phyloP scores from a whole-genome alignment of 2,329 filamentous ascomycete genomes.

The Lachnellula occidentalis region DNA sequence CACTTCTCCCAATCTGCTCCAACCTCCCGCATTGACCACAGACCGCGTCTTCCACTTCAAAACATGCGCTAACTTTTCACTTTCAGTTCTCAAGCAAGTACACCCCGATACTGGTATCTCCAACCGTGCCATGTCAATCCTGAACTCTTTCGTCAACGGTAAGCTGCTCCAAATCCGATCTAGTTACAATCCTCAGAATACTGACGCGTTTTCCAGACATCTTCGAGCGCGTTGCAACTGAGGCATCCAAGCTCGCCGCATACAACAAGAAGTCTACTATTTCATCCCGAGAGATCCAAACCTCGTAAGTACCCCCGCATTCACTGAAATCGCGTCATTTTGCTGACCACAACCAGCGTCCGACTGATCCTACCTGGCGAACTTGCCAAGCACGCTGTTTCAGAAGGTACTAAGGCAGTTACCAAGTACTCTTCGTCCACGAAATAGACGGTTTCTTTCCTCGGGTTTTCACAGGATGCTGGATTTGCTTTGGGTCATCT shows the following conservation, averaged over 20 bases:
- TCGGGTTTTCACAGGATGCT: constrained; percentile 52
- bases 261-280: constrained; percentile 99
- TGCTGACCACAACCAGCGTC: constrained; percentile 47
- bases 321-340: not conserved
- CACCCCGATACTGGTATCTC: constrained; percentile 99
- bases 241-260: constrained; percentile 97
- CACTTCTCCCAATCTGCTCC: constrained; percentile 1
- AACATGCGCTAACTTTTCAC: constrained; percentile 33
- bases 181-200: not conserved
- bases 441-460: constrained; percentile 68
- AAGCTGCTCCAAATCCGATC: constrained; percentile 35
- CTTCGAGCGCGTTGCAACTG: constrained; percentile 97
- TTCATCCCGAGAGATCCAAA: constrained; percentile 98
- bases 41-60: constrained; percentile 19
- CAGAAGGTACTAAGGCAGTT: constrained; percentile 98
- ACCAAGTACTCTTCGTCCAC: constrained; percentile 99
- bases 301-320: constrained; percentile 56
- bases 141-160: constrained; percentile 99
- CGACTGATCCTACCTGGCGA: constrained; percentile 97
- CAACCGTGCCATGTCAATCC: constrained; percentile 98
- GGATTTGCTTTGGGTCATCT: constrained; percentile 41
- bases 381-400: constrained; percentile 98
- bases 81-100: constrained; percentile 95
- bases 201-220: constrained; percentile 61
- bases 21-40: constrained; percentile 2